Conservation (phyloP, 2,329 filamentous ascomycete genomes). For the Hawksworthiomyces lignivorus region DNA sequence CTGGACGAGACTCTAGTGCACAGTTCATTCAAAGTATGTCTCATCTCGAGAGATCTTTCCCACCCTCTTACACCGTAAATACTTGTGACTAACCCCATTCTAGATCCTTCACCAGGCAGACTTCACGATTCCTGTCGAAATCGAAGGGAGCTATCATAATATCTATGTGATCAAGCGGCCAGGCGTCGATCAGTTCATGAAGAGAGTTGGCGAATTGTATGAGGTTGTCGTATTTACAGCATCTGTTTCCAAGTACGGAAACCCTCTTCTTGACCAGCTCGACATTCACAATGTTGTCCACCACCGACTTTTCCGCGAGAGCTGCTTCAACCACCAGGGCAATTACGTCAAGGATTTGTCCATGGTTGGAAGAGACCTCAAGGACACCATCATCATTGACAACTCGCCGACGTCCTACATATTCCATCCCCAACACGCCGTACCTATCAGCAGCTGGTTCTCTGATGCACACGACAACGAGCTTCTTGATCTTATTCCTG, state of each 20-base stretch:
- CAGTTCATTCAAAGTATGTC: conserved; percentile 95
- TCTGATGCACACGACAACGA: conserved; percentile 99
- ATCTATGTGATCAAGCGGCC: conserved; percentile 99
- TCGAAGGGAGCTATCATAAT: conserved; percentile 98
- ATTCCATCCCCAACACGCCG: conserved; percentile 97
- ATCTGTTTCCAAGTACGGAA: conserved; percentile 98
- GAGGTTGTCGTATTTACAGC: conserved; percentile 98
- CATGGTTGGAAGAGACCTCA: conserved; percentile 88
- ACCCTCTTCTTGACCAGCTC: conserved; percentile 89
- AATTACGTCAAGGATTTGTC: conserved; percentile 99
- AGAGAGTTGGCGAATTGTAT: conserved; percentile 92
- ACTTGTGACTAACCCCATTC: too few relatives aligned
- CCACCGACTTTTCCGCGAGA: conserved; percentile 92
- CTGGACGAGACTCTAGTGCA: conserved; percentile 95
- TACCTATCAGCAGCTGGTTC: conserved; percentile 99
- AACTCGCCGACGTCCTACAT: conserved; percentile 99
- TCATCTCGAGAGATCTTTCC: too few relatives aligned
- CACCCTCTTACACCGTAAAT: too few relatives aligned
- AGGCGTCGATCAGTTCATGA: conserved; percentile 99
- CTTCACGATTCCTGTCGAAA: conserved; percentile 97
- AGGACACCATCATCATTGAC: conserved; percentile 98
- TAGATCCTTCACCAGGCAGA: conserved; percentile 96
- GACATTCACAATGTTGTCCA: conserved; percentile 97
- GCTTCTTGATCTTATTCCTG: conserved; percentile 91
- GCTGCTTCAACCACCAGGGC: conserved; percentile 98